Evolutionary conservation across 2,329 filamentous ascomycete genomes (phyloP).

Genomic region (Raffaelea ambrosiae): DNA sequence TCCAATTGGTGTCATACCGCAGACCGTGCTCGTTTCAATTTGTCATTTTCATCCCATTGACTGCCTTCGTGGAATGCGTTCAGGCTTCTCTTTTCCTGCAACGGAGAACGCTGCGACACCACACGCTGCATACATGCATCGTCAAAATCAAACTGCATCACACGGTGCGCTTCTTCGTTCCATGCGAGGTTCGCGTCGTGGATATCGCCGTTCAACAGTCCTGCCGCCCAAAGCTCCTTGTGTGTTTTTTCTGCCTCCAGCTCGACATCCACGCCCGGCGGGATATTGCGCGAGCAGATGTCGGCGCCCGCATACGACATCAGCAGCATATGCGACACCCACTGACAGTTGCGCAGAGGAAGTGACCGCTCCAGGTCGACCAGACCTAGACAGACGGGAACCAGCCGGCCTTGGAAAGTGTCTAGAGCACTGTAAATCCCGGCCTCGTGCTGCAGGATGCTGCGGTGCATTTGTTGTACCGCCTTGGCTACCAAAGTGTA

Average conservation of each 20-base stretch:
- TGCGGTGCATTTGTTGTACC: neutral
- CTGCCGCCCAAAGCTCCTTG: neutral
- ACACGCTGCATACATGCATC: neutral
- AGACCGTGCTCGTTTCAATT: neutral
- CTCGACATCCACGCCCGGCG: neutral
- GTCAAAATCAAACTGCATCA: constrained; percentile 6
- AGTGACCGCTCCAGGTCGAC: constrained; percentile 2
- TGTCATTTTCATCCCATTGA: neutral
- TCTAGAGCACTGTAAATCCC: neutral
- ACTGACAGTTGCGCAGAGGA: neutral
- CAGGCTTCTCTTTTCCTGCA: neutral
- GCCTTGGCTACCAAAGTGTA: constrained; percentile 8
- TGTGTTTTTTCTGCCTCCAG: neutral
- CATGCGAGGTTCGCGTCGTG: constrained; percentile 1
- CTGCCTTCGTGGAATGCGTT: neutral
- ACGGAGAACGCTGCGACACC: neutral
- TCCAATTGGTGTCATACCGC: no score
- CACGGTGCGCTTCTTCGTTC: constrained; percentile 2
- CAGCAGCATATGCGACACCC: constrained; percentile 3
- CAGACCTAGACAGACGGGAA: constrained; percentile 4
- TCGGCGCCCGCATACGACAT: constrained; percentile 5
- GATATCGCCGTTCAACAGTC: constrained; percentile 1
- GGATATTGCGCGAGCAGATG: neutral
- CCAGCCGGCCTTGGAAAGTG: constrained; percentile 1
- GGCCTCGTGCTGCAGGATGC: neutral